Conservation (phyloP, 2,329 filamentous ascomycete genomes). For the Phialophora verrucosa region DNA sequence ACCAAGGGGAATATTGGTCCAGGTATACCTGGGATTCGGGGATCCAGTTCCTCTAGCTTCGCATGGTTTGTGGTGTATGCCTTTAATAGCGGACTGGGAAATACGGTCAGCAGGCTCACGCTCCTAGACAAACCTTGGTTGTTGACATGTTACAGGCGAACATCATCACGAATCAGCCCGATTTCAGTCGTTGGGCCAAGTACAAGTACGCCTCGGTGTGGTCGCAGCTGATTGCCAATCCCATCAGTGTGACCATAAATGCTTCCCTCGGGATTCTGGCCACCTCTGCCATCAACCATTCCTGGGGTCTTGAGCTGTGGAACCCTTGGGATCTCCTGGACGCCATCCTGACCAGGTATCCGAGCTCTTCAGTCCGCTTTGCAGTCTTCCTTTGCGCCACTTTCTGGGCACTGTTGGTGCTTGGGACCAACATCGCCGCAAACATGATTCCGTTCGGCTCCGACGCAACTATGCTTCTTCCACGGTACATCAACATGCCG, state of each 20-base stretch:
- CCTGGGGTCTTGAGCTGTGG: constrained; percentile 47
- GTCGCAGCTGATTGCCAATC: constrained; percentile 44
- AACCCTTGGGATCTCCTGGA: constrained; percentile 40
- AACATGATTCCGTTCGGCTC: constrained; percentile 25
- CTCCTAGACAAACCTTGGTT: constrained; percentile 41
- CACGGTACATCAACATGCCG: constrained; percentile 22
- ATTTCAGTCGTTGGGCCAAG: constrained; percentile 12
- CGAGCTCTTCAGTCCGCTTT: constrained; percentile 8
- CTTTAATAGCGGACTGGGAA: constrained; percentile 18
- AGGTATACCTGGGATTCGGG: too few relatives aligned
- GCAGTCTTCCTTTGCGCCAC: constrained; percentile 16
- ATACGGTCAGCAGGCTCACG: constrained; percentile 43
- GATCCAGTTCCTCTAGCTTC: constrained; percentile 7
- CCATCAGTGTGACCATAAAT: constrained; percentile 50
- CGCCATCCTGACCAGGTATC: constrained; percentile 16
- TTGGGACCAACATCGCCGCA: constrained; percentile 16
- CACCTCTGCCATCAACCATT: constrained; percentile 53
- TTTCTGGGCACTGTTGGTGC: constrained; percentile 11
- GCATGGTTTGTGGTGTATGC: constrained; percentile 49
- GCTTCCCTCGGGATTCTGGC: constrained; percentile 54
- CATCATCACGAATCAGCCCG: constrained; percentile 5
- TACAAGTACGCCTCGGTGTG: constrained; percentile 3
- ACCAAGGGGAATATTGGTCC: constrained; percentile 41
- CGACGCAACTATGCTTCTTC: constrained; percentile 14
- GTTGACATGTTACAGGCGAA: too few relatives aligned